phyloP scores from a whole-genome alignment of 441 rosid species.

The Erodium moschatum region DNA sequence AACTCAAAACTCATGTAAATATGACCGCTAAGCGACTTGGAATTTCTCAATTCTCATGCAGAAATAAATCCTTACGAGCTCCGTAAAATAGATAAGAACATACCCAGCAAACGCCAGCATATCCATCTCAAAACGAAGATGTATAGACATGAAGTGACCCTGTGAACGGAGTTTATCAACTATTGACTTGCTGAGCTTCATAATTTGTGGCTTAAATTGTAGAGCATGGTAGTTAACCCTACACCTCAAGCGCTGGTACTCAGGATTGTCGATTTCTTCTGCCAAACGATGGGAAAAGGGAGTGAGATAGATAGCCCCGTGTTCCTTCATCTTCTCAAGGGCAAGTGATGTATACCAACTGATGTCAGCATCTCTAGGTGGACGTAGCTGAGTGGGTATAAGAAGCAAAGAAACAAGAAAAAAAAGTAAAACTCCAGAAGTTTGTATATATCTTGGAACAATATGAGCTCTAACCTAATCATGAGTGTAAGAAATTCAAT shows the following conservation, averaged over 20 bases:
- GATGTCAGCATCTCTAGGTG: constrained; percentile 85
- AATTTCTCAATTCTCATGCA: neutral
- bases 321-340: constrained; percentile 77
- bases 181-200: constrained; percentile 78
- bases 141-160: constrained; percentile 96
- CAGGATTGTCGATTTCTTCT: constrained; percentile 82
- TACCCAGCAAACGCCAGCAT: constrained; percentile 99
- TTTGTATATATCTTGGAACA: neutral
- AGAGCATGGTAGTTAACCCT: constrained; percentile 95
- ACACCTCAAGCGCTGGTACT: constrained; percentile 89
- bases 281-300: constrained; percentile 96
- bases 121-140: constrained; percentile 98
- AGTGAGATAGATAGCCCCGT: constrained; percentile 86
- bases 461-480: neutral
- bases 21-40: neutral
- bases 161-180: constrained; percentile 81
- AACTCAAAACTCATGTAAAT: neutral
- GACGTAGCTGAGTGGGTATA: constrained; percentile 47
- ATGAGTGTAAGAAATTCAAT: neutral
- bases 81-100: constrained; percentile 22
- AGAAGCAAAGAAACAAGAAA: constrained; percentile 3
- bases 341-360: constrained; percentile 79
- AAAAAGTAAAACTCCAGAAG: constrained; percentile 2
- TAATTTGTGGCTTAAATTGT: constrained; percentile 80
- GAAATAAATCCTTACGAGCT: neutral